Evolutionary conservation across 1,139 yeast species (phyloP), one percentile per base, ranked within the genome.

Genomic region (Yueomyces sp.): DNA sequence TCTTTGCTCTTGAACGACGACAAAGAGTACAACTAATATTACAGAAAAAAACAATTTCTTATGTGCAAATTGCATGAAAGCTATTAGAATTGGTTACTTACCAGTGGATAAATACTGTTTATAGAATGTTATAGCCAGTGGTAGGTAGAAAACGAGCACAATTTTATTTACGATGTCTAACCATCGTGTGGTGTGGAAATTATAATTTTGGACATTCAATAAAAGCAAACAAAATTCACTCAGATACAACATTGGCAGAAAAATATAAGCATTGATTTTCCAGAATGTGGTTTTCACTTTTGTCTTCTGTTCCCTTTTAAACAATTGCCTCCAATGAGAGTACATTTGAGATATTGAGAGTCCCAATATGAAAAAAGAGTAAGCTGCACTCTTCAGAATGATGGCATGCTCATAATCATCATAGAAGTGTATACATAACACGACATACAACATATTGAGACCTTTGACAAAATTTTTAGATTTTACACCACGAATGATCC

Each of bases 151-250:
- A 19, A 64, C 50, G 27, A 65, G 43, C 1, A 61, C 48, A 4
- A 48, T 27, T 41, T 56, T 57, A 33, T 55, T 52, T 1, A 51
- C 26, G 8, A 42, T 33, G 32, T 57, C 60, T 9, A 50, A 41
- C 28, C 44, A 35, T 6, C 52, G 50, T 2, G 52, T 47, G 3
- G 57, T 44, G 41, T 55, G 57, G 31, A 67, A 71, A 4, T 63
- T 61, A 4, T 67, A 70, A 47, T 68, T 68, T 36, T 67, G 70
- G 42, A 76, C 62, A 44, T 76, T 68, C 45, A 78, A 62, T 48
- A 78, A 70, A 6, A 74, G 52, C 45, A 76, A 57, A n/a, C 68
- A 60, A 64, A 76, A 69, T 55, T 79, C 85, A 37, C 78, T 66
- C 1, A 64, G 48, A 27, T 70, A 56, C 2, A 72, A 57, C 3